Base-by-base conservation (phyloP, 371 early-diverging fungal genomes). In the Cokeromyces recurvatus region DNA sequence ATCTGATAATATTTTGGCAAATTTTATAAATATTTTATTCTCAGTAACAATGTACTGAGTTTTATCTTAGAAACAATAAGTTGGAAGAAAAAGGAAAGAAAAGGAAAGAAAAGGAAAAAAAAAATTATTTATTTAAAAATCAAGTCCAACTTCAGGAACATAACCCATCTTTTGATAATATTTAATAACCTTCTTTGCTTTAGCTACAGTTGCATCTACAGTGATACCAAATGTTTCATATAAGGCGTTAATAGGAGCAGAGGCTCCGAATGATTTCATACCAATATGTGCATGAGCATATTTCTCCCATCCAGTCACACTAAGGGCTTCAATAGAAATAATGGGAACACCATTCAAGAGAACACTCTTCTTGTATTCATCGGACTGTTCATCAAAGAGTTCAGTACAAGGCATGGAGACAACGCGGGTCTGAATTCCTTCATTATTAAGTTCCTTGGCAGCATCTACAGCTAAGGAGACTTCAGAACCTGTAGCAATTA, bases 401-500 rank as follows among this genome's bases (percentile, higher is more conserved):
- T 94, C 94, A 55, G 85, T 78, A 55, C 92, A 98, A 17, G 98
- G 95, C 80, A 98, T 85, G 31, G 99, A 99, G 27, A 99, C 96
- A 31, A 99, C 85, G 49, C 92, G 89, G 22, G 87, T 82, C 15
- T 64, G 51, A 57, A 84, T 60, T 12, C 70, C 70, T 19, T 82
- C 66, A 44, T 78, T 64, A 24, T 76, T 68, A 24, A 97, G 74
- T 34, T 71, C 52, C 55, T 88, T 78, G 43, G 92, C 91, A 10
- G 94, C 80, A 27, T 93, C 90, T 17, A 95, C 85, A 46, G 87
- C 85, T 38, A 99, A 78, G 42, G 74, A 81, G 5, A 95, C 90
- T 73, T 99, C 99, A 15, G 98, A 95, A 36, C 99, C 99, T 15
- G 99, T 95, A 31, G 87, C 95, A 9, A 91, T 79, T 21, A 99